Percentiles rank a stretch among this genome's conserved stretches.
phyloP scores from a whole-genome alignment of 495 filamentous ascomycete species.

The Xylaria curta region DNA sequence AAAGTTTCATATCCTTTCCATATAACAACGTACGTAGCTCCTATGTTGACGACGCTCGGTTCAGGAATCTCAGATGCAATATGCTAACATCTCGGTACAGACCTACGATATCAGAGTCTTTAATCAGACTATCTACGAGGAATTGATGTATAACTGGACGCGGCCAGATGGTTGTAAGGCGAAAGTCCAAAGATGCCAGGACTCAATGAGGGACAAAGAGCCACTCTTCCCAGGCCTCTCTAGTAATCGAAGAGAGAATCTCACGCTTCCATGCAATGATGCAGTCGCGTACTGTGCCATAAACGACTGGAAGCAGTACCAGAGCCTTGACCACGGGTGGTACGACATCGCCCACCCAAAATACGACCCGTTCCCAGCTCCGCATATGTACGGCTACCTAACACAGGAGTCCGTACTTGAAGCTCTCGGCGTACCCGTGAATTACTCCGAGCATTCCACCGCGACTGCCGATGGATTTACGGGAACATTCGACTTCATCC shows the following conservation, averaged over 20 bases:
- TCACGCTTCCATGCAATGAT: constrained; percentile 50
- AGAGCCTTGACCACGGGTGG: constrained; percentile 54
- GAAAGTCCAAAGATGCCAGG: constrained; percentile 45
- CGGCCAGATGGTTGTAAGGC: constrained; percentile 46
- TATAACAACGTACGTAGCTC: constrained; percentile 16
- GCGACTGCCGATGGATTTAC: constrained; percentile 60
- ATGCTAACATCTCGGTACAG: constrained; percentile 37
- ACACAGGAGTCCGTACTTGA: constrained; percentile 66
- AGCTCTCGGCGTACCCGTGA: constrained; percentile 69
- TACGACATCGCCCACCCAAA: constrained; percentile 66
- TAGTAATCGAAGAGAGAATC: constrained; percentile 42
- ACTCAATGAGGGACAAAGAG: constrained; percentile 45
- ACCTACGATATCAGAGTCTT: constrained; percentile 72
- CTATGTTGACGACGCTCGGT: not conserved
- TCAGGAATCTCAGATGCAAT: no score
- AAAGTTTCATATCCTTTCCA: constrained; percentile 15
- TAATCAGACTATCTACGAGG: constrained; percentile 47
- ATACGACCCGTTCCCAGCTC: constrained; percentile 68
- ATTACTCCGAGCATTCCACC: constrained; percentile 64
- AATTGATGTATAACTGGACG: constrained; percentile 50
- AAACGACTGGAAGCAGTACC: constrained; percentile 55
- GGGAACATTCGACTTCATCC: constrained; percentile 59
- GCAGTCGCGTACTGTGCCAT: constrained; percentile 53
- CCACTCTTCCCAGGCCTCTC: constrained; percentile 22
- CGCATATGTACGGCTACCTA: constrained; percentile 68